A percentile compares a stretch with the other conserved stretches of the same genome.
Evolutionary conservation across 345 rosid genomes (phyloP).

Genomic region (Bruguiera gymnorhiza): DNA sequence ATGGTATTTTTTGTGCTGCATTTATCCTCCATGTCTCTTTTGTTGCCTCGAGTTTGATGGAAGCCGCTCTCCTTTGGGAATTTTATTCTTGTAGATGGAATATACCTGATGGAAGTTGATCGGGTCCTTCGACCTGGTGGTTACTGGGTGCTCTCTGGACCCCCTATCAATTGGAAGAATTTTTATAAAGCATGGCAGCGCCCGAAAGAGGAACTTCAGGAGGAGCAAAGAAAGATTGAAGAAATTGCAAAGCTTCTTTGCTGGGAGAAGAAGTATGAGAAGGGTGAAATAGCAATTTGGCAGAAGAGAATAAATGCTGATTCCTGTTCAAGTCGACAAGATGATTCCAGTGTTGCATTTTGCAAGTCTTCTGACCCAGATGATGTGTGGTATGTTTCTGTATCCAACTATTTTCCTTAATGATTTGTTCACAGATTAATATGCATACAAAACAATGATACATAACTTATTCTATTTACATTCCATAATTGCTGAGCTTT

Average conservation of each 20-base stretch:
- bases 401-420: slow-evolving; percentile 2
- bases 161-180: slow-evolving; percentile 91
- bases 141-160: slow-evolving; percentile 96
- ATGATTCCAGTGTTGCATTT: slow-evolving; percentile 59
- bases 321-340: slow-evolving; percentile 56
- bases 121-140: slow-evolving; percentile 98
- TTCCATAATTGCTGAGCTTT: neutral
- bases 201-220: slow-evolving; percentile 83
- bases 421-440: neutral
- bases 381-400: slow-evolving; percentile 78
- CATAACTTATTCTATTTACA: neutral
- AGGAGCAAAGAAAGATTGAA: slow-evolving; percentile 85
- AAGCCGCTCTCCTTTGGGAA: slow-evolving; percentile 7
- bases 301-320: slow-evolving; percentile 68
- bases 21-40: neutral
- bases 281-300: slow-evolving; percentile 94
- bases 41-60: slow-evolving; percentile 8
- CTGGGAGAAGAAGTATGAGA: slow-evolving; percentile 92
- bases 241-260: slow-evolving; percentile 83
- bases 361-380: slow-evolving; percentile 69
- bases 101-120: slow-evolving; percentile 90
- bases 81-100: slow-evolving; percentile 63
- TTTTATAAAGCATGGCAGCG: slow-evolving; percentile 95
- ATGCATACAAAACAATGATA: neutral
- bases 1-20: neutral